phyloP scores from a whole-genome alignment of 2,329 filamentous ascomycete genomes.

The Pseudogymnoascus sp. region DNA sequence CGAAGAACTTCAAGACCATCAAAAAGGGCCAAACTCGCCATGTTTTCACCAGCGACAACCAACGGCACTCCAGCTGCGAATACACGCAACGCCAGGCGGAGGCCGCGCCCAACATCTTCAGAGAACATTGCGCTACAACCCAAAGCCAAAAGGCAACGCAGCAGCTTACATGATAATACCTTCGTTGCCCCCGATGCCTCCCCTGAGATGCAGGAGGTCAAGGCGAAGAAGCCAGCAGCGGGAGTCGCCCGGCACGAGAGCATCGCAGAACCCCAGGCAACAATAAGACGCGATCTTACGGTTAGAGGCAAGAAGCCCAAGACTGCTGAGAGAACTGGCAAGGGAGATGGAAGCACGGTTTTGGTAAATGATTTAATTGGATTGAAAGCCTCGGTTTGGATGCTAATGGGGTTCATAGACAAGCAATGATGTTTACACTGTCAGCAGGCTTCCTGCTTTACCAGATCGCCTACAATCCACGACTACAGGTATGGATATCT shows the following conservation, averaged over 20 bases:
- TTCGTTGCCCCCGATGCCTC: conserved; percentile 45
- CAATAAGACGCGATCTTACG: conserved; percentile 43
- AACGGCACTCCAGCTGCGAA: conserved; percentile 48
- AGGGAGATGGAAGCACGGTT: conserved; percentile 61
- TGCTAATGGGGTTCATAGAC: conserved; percentile 48
- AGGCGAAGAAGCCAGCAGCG: conserved; percentile 40
- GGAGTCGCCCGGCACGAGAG: conserved; percentile 34
- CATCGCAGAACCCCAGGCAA: conserved; percentile 20
- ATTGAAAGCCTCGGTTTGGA: conserved; percentile 11
- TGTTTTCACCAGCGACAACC: conserved; percentile 52
- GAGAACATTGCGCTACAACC: conserved; percentile 51
- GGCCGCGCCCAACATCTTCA: conserved; percentile 52
- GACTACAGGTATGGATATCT: conserved; percentile 50
- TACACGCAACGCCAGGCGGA: conserved; percentile 52
- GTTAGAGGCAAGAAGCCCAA: conserved; percentile 58
- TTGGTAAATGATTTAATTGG: conserved; percentile 44
- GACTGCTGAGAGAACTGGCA: conserved; percentile 58
- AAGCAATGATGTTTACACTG: conserved; percentile 76
- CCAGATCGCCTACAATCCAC: conserved; percentile 69
- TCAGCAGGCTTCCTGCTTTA: conserved; percentile 76
- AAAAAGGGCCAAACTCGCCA: conserved; percentile 26
- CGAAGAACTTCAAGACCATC: background rate
- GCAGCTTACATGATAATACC: conserved; percentile 52
- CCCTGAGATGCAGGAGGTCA: conserved; percentile 53
- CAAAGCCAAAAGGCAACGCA: conserved; percentile 57